A percentile compares a stretch with the other conserved stretches of the same genome.
Evolutionary conservation across 192 early-diverging fungal species (phyloP).

Genomic region (Umbelopsis sp.): DNA sequence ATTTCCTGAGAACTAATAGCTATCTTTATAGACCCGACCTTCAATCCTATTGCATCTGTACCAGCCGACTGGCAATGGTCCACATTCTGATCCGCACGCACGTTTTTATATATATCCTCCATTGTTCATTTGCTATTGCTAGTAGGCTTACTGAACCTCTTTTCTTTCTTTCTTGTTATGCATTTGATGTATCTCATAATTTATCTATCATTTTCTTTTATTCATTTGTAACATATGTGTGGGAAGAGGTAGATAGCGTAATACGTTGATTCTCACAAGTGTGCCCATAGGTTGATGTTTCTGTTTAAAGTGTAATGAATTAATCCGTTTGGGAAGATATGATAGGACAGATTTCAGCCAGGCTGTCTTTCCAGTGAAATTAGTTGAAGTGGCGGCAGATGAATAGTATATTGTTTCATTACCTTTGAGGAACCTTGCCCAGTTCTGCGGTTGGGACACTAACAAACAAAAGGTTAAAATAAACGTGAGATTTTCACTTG

Average conservation of each 20-base stretch:
- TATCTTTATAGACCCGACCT: not conserved
- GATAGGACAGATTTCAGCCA: not conserved
- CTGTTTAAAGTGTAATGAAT: not conserved
- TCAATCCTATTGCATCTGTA: conserved; percentile 23
- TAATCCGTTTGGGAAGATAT: not conserved
- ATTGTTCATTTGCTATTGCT: conserved; percentile 7
- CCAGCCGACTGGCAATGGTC: conserved; percentile 39
- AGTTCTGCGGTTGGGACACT: no score
- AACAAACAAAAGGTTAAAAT: no score
- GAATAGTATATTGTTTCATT: not conserved
- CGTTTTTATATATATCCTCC: not conserved
- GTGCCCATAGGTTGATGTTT: not conserved
- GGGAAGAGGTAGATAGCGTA: no score
- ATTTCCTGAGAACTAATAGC: not conserved
- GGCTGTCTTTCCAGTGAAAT: not conserved
- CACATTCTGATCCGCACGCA: conserved; percentile 23
- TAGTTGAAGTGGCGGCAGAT: not conserved
- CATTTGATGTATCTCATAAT: conserved; percentile 1
- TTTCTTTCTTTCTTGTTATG: not conserved
- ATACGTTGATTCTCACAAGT: no score
- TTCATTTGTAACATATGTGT: no score
- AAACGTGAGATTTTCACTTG: no score
- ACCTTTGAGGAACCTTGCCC: not conserved
- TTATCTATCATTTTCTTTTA: not conserved
- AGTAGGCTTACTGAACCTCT: not conserved